phyloP scores from a whole-genome alignment of 176 grass and related monocot species.

The Poa annua region DNA sequence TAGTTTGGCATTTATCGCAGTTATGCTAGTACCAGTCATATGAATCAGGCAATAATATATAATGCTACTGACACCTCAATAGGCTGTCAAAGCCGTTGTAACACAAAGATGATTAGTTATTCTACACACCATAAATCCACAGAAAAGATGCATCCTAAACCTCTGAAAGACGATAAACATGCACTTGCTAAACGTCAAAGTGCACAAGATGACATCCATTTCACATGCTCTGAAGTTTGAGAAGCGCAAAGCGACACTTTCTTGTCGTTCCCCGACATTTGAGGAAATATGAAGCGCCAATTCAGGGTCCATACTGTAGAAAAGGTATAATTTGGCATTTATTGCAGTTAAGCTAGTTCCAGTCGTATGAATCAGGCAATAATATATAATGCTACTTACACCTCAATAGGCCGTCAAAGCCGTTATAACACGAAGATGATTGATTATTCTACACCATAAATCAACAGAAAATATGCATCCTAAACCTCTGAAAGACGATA shows the following conservation, averaged over 20 bases:
- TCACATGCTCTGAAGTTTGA: not conserved
- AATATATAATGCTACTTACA: too few species aligned
- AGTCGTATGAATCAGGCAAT: constrained; percentile 5
- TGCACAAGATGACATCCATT: not conserved
- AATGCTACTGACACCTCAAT: too few species aligned
- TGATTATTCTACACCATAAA: not conserved
- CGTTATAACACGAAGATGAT: not conserved
- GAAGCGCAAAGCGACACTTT: not conserved
- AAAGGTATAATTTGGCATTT: constrained; percentile 27
- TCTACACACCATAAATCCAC: not conserved
- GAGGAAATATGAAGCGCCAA: not conserved
- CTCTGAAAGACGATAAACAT: not conserved
- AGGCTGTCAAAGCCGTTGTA: too few species aligned
- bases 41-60: too few species aligned
- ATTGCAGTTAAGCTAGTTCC: not conserved
- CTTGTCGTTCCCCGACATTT: not conserved
- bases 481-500: not conserved
- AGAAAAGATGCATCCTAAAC: not conserved
- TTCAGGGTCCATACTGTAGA: not conserved
- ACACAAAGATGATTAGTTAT: not conserved
- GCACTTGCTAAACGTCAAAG: not conserved
- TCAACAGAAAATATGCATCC: not conserved
- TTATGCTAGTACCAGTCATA: not conserved
- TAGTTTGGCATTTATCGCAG: not conserved
- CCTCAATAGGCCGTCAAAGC: too few species aligned